phyloP scores from a whole-genome alignment of 768 basidiomycete genomes.

The Chiua virens region DNA sequence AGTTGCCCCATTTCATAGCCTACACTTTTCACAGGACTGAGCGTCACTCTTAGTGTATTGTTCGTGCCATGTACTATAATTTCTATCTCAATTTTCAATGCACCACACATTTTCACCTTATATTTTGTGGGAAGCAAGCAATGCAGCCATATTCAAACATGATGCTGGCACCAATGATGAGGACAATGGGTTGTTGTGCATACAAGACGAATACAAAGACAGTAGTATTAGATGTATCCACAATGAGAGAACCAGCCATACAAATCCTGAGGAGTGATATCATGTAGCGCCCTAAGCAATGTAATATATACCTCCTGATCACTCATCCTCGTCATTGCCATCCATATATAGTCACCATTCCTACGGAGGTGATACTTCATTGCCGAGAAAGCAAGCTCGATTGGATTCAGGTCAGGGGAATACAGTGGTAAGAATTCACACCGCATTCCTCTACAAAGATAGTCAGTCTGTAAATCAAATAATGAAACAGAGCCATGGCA shows the following conservation, averaged over 20 bases:
- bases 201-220: too few species aligned
- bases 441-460: neutral
- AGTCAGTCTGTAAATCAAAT: neutral
- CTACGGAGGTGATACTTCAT: neutral
- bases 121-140: too few species aligned
- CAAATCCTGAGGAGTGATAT: neutral
- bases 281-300: neutral
- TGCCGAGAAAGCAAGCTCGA: neutral
- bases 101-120: too few species aligned
- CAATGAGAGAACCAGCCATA: neutral
- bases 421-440: neutral
- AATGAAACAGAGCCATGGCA: too few species aligned
- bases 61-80: too few species aligned
- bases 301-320: neutral
- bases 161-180: too few species aligned
- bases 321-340: neutral
- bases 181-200: too few species aligned
- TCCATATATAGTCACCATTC: neutral
- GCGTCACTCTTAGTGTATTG: too few species aligned
- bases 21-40: too few species aligned
- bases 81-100: too few species aligned
- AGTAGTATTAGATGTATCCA: neutral
- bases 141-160: too few species aligned
- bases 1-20: too few species aligned
- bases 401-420: conserved; percentile 1